These are phyloP conservation scores for Rosa chinensis DNA, from an alignment of 306 rosid species.

Conservation along the genomic window DNA sequence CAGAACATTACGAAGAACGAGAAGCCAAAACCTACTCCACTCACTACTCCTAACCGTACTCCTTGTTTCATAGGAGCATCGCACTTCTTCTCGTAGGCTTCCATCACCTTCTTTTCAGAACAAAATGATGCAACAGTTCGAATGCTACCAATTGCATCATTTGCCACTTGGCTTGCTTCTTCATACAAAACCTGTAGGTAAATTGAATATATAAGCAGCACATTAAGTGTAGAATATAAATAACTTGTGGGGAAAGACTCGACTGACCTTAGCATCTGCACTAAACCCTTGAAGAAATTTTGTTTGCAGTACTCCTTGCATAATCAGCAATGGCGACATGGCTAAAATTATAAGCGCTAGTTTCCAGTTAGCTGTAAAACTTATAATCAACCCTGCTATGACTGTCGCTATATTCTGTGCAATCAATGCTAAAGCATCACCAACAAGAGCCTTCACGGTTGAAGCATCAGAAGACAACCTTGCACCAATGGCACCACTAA, in stretches of 20 bases:
- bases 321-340: conserved; percentile 54
- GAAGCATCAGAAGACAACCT: conserved; percentile 87
- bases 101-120: conserved; percentile 82
- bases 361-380: conserved; percentile 85
- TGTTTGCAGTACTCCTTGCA: conserved; percentile 48
- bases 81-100: conserved; percentile 59
- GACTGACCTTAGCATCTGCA: conserved; percentile 80
- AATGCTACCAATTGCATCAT: conserved; percentile 85
- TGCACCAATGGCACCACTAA: conserved; percentile 84
- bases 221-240: background rate
- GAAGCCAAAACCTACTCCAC: conserved; percentile 75
- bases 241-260: background rate
- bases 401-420: conserved; percentile 67
- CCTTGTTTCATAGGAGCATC: conserved; percentile 61
- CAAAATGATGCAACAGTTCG: conserved; percentile 94
- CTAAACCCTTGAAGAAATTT: conserved; percentile 69
- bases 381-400: conserved; percentile 56
- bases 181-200: conserved; percentile 69
- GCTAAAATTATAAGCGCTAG: conserved; percentile 54
- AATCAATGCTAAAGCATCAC: conserved; percentile 68
- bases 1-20: conserved; percentile 56
- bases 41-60: conserved; percentile 61
- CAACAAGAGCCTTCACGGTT: conserved; percentile 66
- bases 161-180: conserved; percentile 95
- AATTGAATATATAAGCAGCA: background rate